phyloP scores from a whole-genome alignment of 164 flowering plant genomes.

The Piper betle region DNA sequence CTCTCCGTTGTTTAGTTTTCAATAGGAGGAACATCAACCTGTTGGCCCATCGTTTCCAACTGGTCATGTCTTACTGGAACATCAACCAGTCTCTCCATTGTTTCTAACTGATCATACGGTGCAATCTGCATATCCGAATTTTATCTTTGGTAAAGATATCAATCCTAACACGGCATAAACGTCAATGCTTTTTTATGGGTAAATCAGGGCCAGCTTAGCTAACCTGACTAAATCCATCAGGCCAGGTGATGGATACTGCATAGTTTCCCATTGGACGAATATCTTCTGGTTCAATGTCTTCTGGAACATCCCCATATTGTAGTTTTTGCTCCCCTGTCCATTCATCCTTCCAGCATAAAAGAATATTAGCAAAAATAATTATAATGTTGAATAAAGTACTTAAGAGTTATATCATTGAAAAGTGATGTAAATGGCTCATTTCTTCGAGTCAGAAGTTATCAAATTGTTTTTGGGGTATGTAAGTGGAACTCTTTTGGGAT shows the following conservation, averaged over 20 bases:
- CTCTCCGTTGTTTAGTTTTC: too few species aligned
- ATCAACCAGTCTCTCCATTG: constrained; percentile 68
- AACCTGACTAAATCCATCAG: constrained; percentile 98
- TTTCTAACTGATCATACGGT: constrained; percentile 90
- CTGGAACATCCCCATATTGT: constrained; percentile 65
- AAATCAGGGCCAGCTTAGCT: not conserved
- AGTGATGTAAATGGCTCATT: too few species aligned
- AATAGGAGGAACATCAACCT: too few species aligned
- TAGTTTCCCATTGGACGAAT: constrained; percentile 97
- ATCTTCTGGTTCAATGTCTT: constrained; percentile 93
- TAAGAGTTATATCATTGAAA: too few species aligned
- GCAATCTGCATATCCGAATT: constrained; percentile 57
- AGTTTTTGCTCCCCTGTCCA: constrained; percentile 96
- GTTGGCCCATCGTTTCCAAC: too few species aligned
- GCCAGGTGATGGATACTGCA: constrained; percentile 96
- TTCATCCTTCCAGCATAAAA: constrained; percentile 52
- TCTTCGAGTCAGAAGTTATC: too few species aligned
- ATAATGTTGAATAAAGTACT: too few species aligned
- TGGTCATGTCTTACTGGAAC: constrained; percentile 29
- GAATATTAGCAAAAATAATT: not conserved
- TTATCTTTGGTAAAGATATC: too few species aligned
- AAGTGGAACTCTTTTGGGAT: too few species aligned
- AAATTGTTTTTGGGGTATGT: too few species aligned
- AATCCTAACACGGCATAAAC: not conserved
- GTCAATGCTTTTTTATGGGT: not conserved